phyloP scores from a whole-genome alignment of 805 yeast genomes.

The Metschnikowia vanudenii region DNA sequence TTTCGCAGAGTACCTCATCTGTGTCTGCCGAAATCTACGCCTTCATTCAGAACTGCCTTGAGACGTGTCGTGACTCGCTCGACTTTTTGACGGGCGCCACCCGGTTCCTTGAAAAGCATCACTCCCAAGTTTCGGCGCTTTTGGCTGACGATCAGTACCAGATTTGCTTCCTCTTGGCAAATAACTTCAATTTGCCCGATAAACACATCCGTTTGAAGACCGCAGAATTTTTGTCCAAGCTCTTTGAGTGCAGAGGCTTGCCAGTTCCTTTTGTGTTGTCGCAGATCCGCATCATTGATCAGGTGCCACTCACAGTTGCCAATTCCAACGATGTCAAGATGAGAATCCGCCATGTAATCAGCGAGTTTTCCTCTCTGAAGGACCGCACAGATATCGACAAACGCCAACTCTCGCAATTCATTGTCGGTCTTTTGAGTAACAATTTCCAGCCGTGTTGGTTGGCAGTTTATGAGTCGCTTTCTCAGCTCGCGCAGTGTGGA shows the following conservation, averaged over 20 bases:
- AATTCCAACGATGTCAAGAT: constrained; percentile 73
- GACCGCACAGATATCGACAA: constrained; percentile 1
- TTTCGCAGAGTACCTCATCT: background rate
- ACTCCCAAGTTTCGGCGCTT: background rate
- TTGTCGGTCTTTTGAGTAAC: constrained; percentile 65
- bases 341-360: constrained; percentile 60
- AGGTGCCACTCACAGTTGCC: constrained; percentile 64
- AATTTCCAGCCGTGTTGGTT: constrained; percentile 86
- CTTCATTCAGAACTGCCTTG: constrained; percentile 3
- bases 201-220: constrained; percentile 51
- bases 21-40: constrained; percentile 3
- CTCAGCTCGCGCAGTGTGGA: constrained; percentile 34
- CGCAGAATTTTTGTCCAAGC: constrained; percentile 43
- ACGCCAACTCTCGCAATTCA: constrained; percentile 18
- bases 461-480: constrained; percentile 63
- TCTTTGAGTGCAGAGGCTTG: constrained; percentile 20
- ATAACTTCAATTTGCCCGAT: constrained; percentile 48
- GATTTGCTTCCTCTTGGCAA: constrained; percentile 16
- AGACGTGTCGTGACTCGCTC: constrained; percentile 8
- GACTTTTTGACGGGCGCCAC: constrained; percentile 9
- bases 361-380: constrained; percentile 29
- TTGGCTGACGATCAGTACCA: background rate
- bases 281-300: constrained; percentile 54
- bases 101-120: constrained; percentile 1
- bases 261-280: constrained; percentile 43